A percentile compares a stretch with the other conserved stretches of the same genome.
These are phyloP conservation scores for Boletus eberwhitei DNA, from an alignment of 768 basidiomycete genomes.

Conservation along the genomic window DNA sequence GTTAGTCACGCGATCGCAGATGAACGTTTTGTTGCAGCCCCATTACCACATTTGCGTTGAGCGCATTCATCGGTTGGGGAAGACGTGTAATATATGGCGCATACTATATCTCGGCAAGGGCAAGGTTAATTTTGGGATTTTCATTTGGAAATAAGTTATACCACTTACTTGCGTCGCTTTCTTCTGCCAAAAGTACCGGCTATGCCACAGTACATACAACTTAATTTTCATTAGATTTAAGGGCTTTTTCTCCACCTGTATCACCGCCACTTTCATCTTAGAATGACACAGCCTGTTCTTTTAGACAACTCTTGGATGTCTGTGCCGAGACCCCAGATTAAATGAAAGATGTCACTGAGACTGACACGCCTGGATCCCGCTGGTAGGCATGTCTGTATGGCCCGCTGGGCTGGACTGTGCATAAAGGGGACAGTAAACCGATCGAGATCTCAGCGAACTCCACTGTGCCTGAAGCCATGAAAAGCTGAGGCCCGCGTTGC, in stretches of 20 bases:
- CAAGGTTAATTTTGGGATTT: constrained; percentile 20
- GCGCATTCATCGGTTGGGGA: constrained; percentile 19
- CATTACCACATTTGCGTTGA: constrained; percentile 20
- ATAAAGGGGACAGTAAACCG: neutral
- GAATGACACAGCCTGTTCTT: constrained; percentile 5
- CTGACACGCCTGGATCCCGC: constrained; percentile 4
- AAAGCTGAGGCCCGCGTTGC: constrained; percentile 2
- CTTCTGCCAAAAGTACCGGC: constrained; percentile 22
- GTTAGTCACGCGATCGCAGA: constrained; percentile 31
- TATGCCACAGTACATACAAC: constrained; percentile 13
- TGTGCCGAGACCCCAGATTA: constrained; percentile 10
- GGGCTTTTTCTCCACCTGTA: constrained; percentile 11
- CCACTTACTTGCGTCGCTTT: constrained; percentile 12
- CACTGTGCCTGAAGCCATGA: constrained; percentile 11
- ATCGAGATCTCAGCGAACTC: constrained; percentile 27
- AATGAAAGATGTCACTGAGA: constrained; percentile 11
- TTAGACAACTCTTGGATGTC: neutral
- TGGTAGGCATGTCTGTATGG: neutral
- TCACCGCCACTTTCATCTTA: constrained; percentile 8
- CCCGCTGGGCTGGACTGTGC: neutral
- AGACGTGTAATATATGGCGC: constrained; percentile 10
- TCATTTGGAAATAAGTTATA: constrained; percentile 29
- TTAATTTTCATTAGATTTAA: constrained; percentile 13
- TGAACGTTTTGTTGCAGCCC: constrained; percentile 14
- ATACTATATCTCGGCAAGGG: constrained; percentile 23